Base-by-base conservation (phyloP, 768 basidiomycete species). In the Leccinum truebloodii region DNA sequence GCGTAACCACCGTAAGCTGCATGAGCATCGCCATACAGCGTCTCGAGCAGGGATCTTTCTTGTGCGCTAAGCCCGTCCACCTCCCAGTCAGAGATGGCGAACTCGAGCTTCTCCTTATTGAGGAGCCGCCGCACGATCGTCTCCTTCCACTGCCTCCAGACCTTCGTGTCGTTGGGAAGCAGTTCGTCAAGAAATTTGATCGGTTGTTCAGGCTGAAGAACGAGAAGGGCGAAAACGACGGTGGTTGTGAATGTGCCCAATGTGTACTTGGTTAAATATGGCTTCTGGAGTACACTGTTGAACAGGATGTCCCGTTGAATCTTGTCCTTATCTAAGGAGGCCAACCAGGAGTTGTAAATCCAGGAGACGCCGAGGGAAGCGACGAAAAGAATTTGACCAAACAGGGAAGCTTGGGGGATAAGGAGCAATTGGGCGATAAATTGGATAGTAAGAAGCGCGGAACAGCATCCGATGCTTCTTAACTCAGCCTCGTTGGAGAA, bases 241-340 rank as follows among this genome's bases (percentile, higher is more conserved):
- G 58, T 62, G 5, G 62, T 18, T 1, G 69, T 71, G 18, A 65
- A 60, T 0, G 61, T 70, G 3, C 60, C 60, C 14, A 70, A 35
- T 4, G 52, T 63, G 20, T 63, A 70, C 37, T 59, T 63, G 39
- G 57, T 59, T 55, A 71, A 20, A 1, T 24, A 51, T 16, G 69
- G 69, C 4, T 32, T 61, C 22, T 55, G 46, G 10, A 70, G 54
- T 1, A 66, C 59, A 1, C 22, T 48, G n/a, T 57, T 32, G 18
- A 70, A 30, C 30, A 70, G 44, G 35, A 66, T 9, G 13, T 61
- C 48, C 26, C 48, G 52, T 2, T 69, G 66, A 4, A 69, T 54
- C 24, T 56, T 63, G 10, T 63, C 67, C 9, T 60, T 71, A 35
- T 79, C 78, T 73, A 80, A 59, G 7, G 67, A 69, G 6, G 68